Evolutionary conservation across 148 eudicot species (phyloP), one percentile per base, ranked within the genome.

Genomic region (Rhododendron henanense): DNA sequence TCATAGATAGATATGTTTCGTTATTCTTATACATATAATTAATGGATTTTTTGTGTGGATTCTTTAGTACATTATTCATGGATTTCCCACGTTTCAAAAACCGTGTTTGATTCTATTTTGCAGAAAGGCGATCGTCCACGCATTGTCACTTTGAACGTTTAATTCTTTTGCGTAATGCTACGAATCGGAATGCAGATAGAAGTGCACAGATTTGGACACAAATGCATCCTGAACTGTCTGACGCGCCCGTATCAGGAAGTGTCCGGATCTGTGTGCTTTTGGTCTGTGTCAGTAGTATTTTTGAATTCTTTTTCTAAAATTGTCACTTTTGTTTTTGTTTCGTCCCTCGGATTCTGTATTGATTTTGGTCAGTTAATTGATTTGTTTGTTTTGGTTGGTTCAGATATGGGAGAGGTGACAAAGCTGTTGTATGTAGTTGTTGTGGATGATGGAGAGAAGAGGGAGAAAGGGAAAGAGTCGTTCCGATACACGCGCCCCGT

Each of bases 401-500:
- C 74, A 85, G 87, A 78, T 85, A 95, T 95, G 98, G 92, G 90
- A 48, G 95, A 89, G 91, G 90, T 90, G 87, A 89, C 89, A 25
- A 96, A 95, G 87, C 89, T 95, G 57, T 87, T 97, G 92, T 95
- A 97, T 89, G 87, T 95, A 51, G 97, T 94, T 83, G 95, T 94
- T 35, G 91, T 92, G 88, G 99, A 94, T 65, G 91, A 91, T 44
- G 96, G 85, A 81, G 92, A 89, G 39, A 87, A 80, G 37, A 80
- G 73, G 55, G 94, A 87, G 84, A 84, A 73, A 35, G 88, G 85
- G 44, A 92, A 91, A 79, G 90, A 91, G 77, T 92, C 98, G 23
- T 97, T 95, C 87, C 88, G 95, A 25, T 97, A 97, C 84, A 95
- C 99, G 81, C 98, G 98, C 78, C 90, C 98, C 0, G 94, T 95